These are phyloP conservation scores for Yamadazyma songkhlaensis DNA, from an alignment of 1,139 yeast genomes.

Conservation along the genomic window DNA sequence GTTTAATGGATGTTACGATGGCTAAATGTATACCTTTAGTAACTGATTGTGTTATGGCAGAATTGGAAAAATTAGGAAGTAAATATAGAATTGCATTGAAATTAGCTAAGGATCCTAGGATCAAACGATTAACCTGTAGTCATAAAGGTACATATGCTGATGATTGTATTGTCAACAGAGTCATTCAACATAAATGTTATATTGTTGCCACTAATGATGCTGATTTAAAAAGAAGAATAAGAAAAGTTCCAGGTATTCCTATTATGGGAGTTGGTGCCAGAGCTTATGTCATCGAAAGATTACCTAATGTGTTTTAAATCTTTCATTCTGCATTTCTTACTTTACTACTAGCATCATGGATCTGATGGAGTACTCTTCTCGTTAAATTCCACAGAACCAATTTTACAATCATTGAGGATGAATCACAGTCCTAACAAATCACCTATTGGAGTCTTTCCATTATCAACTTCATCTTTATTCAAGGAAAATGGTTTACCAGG, in stretches of 20 bases:
- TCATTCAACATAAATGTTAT: conserved; percentile 92
- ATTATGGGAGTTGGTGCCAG: conserved; percentile 95
- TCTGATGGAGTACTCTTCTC: no score
- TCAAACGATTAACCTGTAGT: conserved; percentile 79
- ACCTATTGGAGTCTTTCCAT: not conserved
- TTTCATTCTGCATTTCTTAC: not conserved
- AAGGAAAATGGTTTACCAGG: not conserved
- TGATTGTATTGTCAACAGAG: conserved; percentile 91
- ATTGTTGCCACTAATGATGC: conserved; percentile 98
- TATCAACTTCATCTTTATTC: not conserved
- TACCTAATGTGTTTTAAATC: conserved; percentile 82
- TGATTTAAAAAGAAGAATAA: conserved; percentile 87
- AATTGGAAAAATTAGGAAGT: conserved; percentile 92
- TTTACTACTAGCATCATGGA: no score
- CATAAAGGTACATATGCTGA: conserved; percentile 98
- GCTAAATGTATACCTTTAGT: conserved; percentile 95
- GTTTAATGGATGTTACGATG: conserved; percentile 92
- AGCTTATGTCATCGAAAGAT: conserved; percentile 85
- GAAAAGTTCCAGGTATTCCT: conserved; percentile 97
- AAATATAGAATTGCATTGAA: conserved; percentile 89
- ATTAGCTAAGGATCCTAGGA: conserved; percentile 91
- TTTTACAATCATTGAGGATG: not conserved
- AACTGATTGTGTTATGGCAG: conserved; percentile 98
- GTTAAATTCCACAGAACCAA: not conserved
- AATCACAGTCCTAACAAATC: not conserved